Percentiles rank a stretch among this genome's conserved stretches.
Evolutionary conservation across 2,329 filamentous ascomycete genomes (phyloP).

Genomic region (Didymella arachidicola): DNA sequence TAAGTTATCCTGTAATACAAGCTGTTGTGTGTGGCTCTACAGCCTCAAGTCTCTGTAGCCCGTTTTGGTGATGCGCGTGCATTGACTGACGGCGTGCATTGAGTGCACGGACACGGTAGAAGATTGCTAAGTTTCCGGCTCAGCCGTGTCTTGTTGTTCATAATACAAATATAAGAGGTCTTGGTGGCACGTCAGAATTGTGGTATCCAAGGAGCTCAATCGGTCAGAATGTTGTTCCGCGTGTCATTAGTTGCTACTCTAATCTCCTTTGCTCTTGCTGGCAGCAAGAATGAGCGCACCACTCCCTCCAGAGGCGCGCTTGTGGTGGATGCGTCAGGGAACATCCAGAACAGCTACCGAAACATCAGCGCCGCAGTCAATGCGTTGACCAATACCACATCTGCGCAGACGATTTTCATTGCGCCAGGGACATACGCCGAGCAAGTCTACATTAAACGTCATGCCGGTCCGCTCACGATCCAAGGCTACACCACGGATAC

Average conservation of each 20-base stretch:
- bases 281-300: slow-evolving; percentile 23
- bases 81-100: too few species aligned
- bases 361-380: slow-evolving; percentile 30
- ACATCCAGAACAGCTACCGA: slow-evolving; percentile 23
- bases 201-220: too few species aligned
- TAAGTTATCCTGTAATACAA: too few species aligned
- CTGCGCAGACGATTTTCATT: slow-evolving; percentile 61
- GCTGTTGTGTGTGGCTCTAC: too few species aligned
- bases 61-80: too few species aligned
- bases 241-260: slow-evolving; percentile 1
- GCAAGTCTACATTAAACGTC: slow-evolving; percentile 61
- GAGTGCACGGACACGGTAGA: too few species aligned
- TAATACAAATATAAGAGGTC: background rate
- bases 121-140: background rate
- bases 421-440: slow-evolving; percentile 64
- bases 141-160: background rate
- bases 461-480: slow-evolving; percentile 59
- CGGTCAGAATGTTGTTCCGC: slow-evolving; percentile 4
- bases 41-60: too few species aligned
- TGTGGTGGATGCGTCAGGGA: slow-evolving; percentile 29
- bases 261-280: slow-evolving; percentile 1
- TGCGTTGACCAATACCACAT: slow-evolving; percentile 21
- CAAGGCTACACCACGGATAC: slow-evolving; percentile 65
- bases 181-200: background rate
- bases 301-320: slow-evolving; percentile 25